A percentile compares a stretch with the other conserved stretches of the same genome.
Evolutionary conservation across 2,329 filamentous ascomycete genomes (phyloP).

Genomic region (Fusarium pseudonygamai): DNA sequence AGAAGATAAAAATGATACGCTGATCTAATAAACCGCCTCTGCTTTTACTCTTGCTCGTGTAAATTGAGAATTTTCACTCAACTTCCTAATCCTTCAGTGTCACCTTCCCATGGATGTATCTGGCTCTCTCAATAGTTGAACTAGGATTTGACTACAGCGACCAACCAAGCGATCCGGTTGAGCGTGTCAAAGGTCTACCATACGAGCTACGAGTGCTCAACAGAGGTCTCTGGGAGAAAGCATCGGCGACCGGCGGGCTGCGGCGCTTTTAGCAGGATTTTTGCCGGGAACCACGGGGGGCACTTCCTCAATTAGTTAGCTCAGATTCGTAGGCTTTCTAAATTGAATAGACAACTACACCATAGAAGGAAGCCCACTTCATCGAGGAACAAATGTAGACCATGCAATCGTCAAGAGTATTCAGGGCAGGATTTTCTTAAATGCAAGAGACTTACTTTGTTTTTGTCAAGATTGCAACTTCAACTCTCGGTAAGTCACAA

Average conservation of each 20-base stretch:
- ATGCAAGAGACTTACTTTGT: rapidly evolving
- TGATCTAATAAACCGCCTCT: no score
- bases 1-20: no score
- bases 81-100: no score
- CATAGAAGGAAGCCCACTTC: background rate
- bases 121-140: no score
- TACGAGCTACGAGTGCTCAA: no score
- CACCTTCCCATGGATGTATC: no score
- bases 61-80: no score
- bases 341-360: background rate
- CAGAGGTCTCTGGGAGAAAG: no score
- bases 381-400: background rate
- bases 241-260: background rate
- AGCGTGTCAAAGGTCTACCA: no score
- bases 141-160: no score
- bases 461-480: background rate
- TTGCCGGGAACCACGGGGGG: background rate
- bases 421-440: background rate
- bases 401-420: background rate
- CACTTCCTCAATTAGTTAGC: background rate
- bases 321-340: background rate
- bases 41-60: no score
- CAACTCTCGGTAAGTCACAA: rapidly evolving
- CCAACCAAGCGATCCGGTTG: rapidly evolving
- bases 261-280: background rate